Percentiles rank a stretch among this genome's conserved stretches.
These are phyloP conservation scores for Fusarium tricinctum DNA, from an alignment of 2,329 filamentous ascomycete genomes.

Conservation along the genomic window DNA sequence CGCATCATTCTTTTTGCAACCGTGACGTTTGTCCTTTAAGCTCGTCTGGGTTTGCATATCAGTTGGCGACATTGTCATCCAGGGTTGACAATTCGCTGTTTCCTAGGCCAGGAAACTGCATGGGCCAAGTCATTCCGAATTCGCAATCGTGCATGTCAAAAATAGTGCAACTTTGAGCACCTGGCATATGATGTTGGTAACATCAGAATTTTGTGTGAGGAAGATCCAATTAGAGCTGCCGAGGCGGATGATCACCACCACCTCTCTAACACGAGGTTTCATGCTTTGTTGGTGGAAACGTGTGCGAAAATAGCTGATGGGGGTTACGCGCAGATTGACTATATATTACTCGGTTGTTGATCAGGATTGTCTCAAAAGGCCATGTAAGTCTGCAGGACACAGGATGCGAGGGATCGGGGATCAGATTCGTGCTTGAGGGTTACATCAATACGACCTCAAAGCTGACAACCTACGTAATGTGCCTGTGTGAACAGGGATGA, in stretches of 20 bases:
- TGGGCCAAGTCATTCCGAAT: slow-evolving; percentile 9
- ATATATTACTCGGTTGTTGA: slow-evolving; percentile 11
- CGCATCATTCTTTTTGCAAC: background rate
- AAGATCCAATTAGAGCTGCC: slow-evolving; percentile 12
- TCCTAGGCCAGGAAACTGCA: background rate
- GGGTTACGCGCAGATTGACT: slow-evolving; percentile 10
- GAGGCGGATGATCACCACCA: slow-evolving; percentile 17
- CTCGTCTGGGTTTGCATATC: background rate
- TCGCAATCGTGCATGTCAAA: slow-evolving; percentile 22
- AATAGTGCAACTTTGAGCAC: slow-evolving; percentile 2
- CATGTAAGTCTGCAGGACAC: background rate
- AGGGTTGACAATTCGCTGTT: slow-evolving; percentile 8
- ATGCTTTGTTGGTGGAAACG: slow-evolving; percentile 24
- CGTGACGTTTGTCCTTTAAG: background rate
- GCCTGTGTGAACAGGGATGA: slow-evolving; percentile 2
- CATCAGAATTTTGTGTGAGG: background rate
- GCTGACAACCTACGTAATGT: slow-evolving; percentile 2
- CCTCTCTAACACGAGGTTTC: slow-evolving; percentile 13
- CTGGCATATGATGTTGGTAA: slow-evolving; percentile 29
- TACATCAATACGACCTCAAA: slow-evolving; percentile 11
- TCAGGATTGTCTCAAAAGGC: slow-evolving; percentile 9
- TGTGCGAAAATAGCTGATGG: slow-evolving; percentile 7
- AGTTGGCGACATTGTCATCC: background rate
- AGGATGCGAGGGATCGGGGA: background rate
- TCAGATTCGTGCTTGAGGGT: slow-evolving; percentile 4